phyloP scores from a whole-genome alignment of 768 basidiomycete genomes.

The Russula emetica region DNA sequence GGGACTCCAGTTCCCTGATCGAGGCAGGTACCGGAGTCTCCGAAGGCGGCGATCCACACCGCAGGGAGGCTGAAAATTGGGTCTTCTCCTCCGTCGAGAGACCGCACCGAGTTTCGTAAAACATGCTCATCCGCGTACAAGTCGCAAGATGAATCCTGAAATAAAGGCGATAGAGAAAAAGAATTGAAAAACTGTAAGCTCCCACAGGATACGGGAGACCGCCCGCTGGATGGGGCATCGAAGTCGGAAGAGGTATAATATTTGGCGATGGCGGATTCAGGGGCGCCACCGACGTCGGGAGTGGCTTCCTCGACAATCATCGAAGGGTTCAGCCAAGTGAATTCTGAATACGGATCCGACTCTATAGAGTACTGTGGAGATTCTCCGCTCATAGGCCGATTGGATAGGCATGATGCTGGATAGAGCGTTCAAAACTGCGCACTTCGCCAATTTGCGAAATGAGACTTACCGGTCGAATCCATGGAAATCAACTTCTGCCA shows the following conservation, averaged over 20 bases:
- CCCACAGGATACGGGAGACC: not conserved
- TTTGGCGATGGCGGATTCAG: not conserved
- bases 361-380: not conserved
- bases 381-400: not conserved
- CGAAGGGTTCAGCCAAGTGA: conserved; percentile 13
- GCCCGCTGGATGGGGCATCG: not conserved
- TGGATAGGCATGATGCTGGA: not conserved
- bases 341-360: conserved; percentile 4
- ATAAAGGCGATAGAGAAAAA: conserved; percentile 6
- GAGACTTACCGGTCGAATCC: conserved; percentile 2
- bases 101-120: not conserved
- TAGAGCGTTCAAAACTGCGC: not conserved
- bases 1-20: not conserved
- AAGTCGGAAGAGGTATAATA: not conserved
- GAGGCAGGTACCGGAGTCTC: conserved; percentile 9
- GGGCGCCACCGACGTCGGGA: not conserved
- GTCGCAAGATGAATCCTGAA: not conserved
- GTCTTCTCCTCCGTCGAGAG: conserved; percentile 6
- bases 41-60: not conserved
- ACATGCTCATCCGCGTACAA: not conserved
- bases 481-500: conserved; percentile 7
- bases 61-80: not conserved
- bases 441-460: not conserved
- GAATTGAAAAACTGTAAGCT: conserved; percentile 2
- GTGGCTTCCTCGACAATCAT: conserved; percentile 3